Evolutionary conservation across 257 asterid genomes (phyloP).

Genomic region (Nicotiana benthamiana): DNA sequence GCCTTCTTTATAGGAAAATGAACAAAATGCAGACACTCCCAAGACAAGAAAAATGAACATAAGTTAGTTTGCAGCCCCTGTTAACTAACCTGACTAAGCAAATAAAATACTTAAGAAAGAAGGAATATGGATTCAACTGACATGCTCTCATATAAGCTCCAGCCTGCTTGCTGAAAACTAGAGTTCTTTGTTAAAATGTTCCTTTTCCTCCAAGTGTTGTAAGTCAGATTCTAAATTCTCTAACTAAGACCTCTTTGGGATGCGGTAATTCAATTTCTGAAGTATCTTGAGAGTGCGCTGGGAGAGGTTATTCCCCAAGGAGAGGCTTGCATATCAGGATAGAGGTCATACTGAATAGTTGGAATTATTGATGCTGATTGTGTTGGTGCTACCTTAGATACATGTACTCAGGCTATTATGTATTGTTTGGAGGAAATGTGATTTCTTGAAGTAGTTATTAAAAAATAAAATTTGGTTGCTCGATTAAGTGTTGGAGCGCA

Average conservation of each 20-base stretch:
- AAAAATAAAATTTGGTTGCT: not conserved
- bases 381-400: not conserved
- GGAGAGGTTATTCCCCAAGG: not conserved
- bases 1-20: no score
- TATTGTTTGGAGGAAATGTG: not conserved
- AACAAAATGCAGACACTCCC: no score
- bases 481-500: not conserved
- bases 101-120: not conserved
- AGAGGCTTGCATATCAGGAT: not conserved
- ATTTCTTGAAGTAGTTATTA: not conserved
- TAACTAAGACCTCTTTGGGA: not conserved
- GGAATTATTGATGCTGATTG: not conserved
- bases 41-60: no score
- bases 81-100: conserved; percentile 37
- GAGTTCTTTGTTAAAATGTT: not conserved
- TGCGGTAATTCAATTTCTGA: not conserved
- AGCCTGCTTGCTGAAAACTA: not conserved
- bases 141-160: not conserved
- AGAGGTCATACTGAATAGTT: not conserved
- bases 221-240: not conserved
- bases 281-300: not conserved
- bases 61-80: conserved; percentile 83
- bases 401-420: not conserved
- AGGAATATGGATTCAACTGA: not conserved
- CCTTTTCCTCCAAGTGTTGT: not conserved